phyloP scores from a whole-genome alignment of 2,329 filamentous ascomycete genomes.

The Sclerotinia minor region DNA sequence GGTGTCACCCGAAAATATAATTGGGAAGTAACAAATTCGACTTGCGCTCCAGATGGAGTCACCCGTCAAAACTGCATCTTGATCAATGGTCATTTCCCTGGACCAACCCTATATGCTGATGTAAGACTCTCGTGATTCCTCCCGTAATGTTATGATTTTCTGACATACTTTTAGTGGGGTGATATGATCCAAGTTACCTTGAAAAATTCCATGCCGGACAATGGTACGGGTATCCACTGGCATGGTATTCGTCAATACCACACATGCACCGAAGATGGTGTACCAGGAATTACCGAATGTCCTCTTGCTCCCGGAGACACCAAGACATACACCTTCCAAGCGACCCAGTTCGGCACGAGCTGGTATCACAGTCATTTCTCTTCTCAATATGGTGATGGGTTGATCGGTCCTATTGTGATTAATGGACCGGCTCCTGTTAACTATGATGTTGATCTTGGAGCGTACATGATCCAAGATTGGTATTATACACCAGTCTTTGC shows the following conservation, averaged over 20 bases:
- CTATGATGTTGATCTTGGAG: conserved; percentile 30
- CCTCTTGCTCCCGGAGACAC: conserved; percentile 50
- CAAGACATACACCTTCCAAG: conserved; percentile 41
- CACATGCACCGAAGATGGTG: conserved; percentile 46
- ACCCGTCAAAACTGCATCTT: conserved; percentile 51
- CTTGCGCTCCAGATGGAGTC: conserved; percentile 45
- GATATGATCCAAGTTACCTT: conserved; percentile 36
- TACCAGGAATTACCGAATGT: conserved; percentile 41
- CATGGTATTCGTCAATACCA: conserved; percentile 50
- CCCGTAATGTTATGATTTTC: not conserved
- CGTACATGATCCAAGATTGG: conserved; percentile 27
- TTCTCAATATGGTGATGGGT: conserved; percentile 50
- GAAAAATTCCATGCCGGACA: conserved; percentile 41
- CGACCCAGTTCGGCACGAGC: conserved; percentile 28
- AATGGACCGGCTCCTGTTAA: conserved; percentile 39
- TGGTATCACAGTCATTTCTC: conserved; percentile 58
- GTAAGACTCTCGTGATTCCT: conserved; percentile 3
- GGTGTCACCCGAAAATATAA: conserved; percentile 41
- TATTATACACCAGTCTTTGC: conserved; percentile 44
- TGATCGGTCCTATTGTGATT: conserved; percentile 47
- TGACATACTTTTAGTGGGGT: conserved; percentile 34
- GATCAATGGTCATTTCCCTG: conserved; percentile 40
- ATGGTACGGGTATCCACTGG: conserved; percentile 46
- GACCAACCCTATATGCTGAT: conserved; percentile 37
- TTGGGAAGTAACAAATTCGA: conserved; percentile 34